These are phyloP conservation scores for Lyophyllum atratum DNA, from an alignment of 768 basidiomycete species.

Conservation along the genomic window DNA sequence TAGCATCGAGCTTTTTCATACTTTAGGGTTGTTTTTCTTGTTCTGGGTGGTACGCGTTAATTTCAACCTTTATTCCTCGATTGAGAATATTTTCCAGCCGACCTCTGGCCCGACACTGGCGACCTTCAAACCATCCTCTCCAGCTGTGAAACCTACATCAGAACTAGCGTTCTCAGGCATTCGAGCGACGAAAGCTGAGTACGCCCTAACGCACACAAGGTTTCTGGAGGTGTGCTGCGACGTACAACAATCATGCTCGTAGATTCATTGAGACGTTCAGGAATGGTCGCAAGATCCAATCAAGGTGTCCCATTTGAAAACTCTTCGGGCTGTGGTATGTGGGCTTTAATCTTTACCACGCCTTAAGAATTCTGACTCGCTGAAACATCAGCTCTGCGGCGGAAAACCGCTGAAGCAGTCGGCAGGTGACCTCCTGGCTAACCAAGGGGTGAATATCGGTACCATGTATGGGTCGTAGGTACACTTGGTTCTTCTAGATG, in stretches of 20 bases:
- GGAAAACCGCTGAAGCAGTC: not conserved
- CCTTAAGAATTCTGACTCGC: not conserved
- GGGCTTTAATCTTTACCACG: too few species aligned
- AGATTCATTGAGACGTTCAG: not conserved
- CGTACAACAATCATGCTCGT: not conserved
- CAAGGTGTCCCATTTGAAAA: not conserved
- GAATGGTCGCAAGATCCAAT: slow-evolving; percentile 3
- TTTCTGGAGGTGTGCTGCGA: not conserved
- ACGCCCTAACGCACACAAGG: slow-evolving; percentile 1
- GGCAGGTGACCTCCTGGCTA: not conserved
- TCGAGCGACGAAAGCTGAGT: not conserved
- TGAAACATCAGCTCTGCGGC: not conserved
- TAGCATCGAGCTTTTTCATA: slow-evolving; percentile 4
- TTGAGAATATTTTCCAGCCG: not conserved
- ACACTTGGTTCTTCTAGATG: too few species aligned
- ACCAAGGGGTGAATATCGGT: not conserved
- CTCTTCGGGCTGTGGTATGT: not conserved
- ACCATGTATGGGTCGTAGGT: slow-evolving; percentile 4
- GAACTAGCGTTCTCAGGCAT: not conserved
- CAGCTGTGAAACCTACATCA: not conserved
- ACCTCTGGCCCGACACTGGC: not conserved
- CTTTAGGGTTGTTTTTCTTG: slow-evolving; percentile 1
- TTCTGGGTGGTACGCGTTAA: not conserved
- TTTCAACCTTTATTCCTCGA: not conserved
- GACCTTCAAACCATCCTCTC: not conserved